phyloP scores from a whole-genome alignment of 2,329 filamentous ascomycete genomes.

The Cephalotrichum gorgonifer region DNA sequence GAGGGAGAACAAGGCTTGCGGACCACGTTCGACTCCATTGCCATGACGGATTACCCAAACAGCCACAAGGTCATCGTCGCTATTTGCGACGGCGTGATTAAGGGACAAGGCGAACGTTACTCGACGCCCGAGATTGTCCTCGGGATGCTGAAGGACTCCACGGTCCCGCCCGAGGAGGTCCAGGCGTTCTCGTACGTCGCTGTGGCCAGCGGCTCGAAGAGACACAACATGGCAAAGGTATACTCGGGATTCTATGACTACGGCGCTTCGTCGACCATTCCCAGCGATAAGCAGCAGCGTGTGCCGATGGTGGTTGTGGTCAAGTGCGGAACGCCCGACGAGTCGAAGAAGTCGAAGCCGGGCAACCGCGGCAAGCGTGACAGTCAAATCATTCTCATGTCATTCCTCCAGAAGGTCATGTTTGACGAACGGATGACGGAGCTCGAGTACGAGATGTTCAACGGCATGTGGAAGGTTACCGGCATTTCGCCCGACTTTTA shows the following conservation, averaged over 20 bases:
- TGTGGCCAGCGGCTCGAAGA: constrained; percentile 87
- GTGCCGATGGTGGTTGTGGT: constrained; percentile 96
- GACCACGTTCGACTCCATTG: constrained; percentile 90
- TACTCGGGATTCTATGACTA: constrained; percentile 99
- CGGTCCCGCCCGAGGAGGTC: constrained; percentile 70
- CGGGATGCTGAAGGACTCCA: constrained; percentile 89
- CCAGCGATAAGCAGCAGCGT: constrained; percentile 80
- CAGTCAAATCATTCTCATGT: constrained; percentile 98
- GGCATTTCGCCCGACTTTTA: constrained; percentile 98
- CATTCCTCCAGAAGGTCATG: constrained; percentile 99
- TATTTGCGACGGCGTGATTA: constrained; percentile 95
- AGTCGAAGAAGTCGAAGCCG: constrained; percentile 71
- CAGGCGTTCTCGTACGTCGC: constrained; percentile 91
- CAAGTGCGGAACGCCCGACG: constrained; percentile 89
- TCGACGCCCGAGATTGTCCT: constrained; percentile 87
- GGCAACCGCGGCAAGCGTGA: constrained; percentile 98
- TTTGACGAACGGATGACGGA: constrained; percentile 99
- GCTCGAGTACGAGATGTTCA: constrained; percentile 99
- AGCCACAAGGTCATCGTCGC: constrained; percentile 96
- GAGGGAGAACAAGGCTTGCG: constrained; percentile 89
- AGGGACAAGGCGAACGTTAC: constrained; percentile 78
- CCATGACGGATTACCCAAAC: constrained; percentile 97
- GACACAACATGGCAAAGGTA: constrained; percentile 99
- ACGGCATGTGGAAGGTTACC: constrained; percentile 96
- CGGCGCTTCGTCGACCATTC: constrained; percentile 68